These are phyloP conservation scores for Citrus sp. DNA, from an alignment of 345 rosid species.

Conservation along the genomic window DNA sequence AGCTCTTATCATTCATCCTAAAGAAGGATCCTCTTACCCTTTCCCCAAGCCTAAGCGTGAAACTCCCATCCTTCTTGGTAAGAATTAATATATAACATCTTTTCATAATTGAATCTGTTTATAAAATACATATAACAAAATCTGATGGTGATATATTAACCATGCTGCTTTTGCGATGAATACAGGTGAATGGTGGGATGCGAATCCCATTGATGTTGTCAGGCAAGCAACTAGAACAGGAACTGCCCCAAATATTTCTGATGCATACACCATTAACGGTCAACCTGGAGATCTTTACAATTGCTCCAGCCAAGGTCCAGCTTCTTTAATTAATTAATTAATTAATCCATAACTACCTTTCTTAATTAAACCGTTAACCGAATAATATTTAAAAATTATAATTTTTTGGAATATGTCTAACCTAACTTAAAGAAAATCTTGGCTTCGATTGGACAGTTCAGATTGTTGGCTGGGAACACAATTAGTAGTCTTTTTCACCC, in stretches of 20 bases:
- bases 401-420: too few species aligned
- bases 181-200: slow-evolving; percentile 95
- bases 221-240: slow-evolving; percentile 69
- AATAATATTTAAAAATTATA: too few species aligned
- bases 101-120: too few species aligned
- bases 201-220: slow-evolving; percentile 73
- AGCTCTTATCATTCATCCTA: slow-evolving; percentile 71
- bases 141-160: not conserved
- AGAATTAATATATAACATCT: not conserved
- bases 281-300: slow-evolving; percentile 94
- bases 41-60: slow-evolving; percentile 67
- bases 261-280: slow-evolving; percentile 87
- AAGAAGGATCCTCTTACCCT: slow-evolving; percentile 64
- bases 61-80: slow-evolving; percentile 76
- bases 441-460: not conserved
- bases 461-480: not conserved
- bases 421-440: not conserved
- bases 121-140: not conserved
- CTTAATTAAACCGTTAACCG: too few species aligned
- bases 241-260: slow-evolving; percentile 65
- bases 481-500: too few species aligned
- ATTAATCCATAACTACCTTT: too few species aligned
- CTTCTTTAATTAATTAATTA: not conserved
- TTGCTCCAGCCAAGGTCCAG: slow-evolving; percentile 71
- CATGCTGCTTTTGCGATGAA: slow-evolving; percentile 4